Base-by-base conservation (phyloP, 2,329 filamentous ascomycete species). In the Cercospora brassicicola region DNA sequence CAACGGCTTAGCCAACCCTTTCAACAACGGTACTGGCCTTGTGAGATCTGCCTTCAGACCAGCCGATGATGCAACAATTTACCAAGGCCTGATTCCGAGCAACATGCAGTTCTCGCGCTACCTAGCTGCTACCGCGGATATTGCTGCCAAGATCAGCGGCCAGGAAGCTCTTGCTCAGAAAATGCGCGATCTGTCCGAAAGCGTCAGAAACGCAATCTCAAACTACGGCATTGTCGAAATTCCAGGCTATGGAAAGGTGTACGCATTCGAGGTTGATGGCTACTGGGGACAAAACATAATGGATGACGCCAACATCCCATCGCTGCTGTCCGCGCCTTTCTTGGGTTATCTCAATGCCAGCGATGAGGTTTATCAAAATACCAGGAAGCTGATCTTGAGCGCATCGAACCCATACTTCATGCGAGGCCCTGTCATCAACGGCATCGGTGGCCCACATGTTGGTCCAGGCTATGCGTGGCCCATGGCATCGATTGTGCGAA, bases 61-160 rank as follows among this genome's bases (percentile, higher is more conserved):
- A 3, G 82, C 81, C 30, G 84, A 85, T 70, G 83, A 85, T 71
- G 73, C 81, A 0, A 84, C 82, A 6, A 84, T 84, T 59, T 85
- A 79, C 69, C 82, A 85, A 70, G 76, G 83, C 60, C 82, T 82
- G 74, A 82, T 85, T 23, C 83, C 83, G 0, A 77, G 81, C 63
- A 86, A 85, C 64, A 93, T 93, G 90, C 91, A 92, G 90, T 89
- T 93, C 72, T 84, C 89, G 33, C 81, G 85, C 23, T 91, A 88
- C 73, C 84, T 93, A 2, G 80, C 81, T 10, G 81, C 83, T 0
- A 81, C 85, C 0, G 81, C 83, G 15, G 76, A 81, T 5, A 88
- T 89, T 73, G 86, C 87, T 82, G 79, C 78, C 36, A 78, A 80
- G 60, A 78, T 88, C 39, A 78, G 81, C 78, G 84, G 73, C 74